Conservation (phyloP, 2,329 filamentous ascomycete species). For the Aureobasidium uvarum region DNA sequence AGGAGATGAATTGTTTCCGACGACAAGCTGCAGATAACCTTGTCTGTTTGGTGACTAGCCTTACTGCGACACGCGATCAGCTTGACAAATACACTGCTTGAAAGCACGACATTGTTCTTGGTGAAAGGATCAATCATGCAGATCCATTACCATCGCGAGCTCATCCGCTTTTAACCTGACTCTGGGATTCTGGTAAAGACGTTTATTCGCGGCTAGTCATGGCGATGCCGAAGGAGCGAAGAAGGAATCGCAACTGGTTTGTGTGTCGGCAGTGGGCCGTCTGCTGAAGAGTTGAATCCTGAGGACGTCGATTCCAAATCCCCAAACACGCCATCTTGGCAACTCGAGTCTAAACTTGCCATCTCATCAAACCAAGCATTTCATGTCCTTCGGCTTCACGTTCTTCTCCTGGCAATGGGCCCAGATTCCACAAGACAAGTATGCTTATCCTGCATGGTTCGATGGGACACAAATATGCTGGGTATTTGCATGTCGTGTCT, state of each 20-base stretch:
- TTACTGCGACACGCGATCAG: neutral
- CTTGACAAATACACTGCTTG: constrained; percentile 13
- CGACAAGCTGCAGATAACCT: neutral
- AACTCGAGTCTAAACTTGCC: constrained; percentile 20
- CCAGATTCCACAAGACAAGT: neutral
- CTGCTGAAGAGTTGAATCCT: neutral
- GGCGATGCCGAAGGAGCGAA: neutral
- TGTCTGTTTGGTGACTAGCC: neutral
- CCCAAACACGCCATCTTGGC: neutral
- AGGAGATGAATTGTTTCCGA: constrained; percentile 1
- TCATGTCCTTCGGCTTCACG: neutral
- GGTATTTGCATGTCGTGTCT: neutral
- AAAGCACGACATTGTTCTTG: neutral
- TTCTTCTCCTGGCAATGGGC: neutral
- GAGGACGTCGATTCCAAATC: constrained; percentile 13
- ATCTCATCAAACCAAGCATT: neutral
- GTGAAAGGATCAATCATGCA: constrained; percentile 4
- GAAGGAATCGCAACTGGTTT: neutral
- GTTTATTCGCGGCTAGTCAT: neutral
- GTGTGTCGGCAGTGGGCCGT: constrained; percentile 4
- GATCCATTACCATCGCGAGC: constrained; percentile 3
- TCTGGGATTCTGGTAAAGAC: neutral
- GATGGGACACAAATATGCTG: neutral
- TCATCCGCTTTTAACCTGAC: neutral
- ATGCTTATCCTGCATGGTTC: constrained; percentile 1